Conservation (phyloP, 495 filamentous ascomycete genomes). For the Penicillium tannophilum region DNA sequence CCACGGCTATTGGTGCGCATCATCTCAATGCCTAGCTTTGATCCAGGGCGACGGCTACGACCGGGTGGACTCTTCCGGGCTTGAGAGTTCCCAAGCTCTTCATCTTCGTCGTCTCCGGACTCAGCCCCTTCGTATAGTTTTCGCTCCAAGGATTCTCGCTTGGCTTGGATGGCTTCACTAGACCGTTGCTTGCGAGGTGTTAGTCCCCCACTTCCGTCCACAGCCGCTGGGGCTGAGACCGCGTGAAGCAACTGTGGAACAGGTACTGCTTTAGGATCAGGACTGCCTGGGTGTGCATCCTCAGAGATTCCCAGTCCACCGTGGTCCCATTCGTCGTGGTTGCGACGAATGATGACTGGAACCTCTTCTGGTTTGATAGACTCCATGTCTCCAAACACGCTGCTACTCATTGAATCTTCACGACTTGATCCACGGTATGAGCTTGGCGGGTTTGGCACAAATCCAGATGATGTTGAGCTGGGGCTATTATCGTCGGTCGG, state of each 20-base stretch:
- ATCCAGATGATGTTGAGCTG: conserved; percentile 77
- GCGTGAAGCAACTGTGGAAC: conserved; percentile 61
- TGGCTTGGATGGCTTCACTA: conserved; percentile 75
- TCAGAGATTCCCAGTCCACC: conserved; percentile 73
- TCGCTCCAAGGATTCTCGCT: conserved; percentile 74
- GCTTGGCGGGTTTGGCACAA: conserved; percentile 65
- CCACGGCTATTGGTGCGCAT: conserved; percentile 92
- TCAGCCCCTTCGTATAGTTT: conserved; percentile 76
- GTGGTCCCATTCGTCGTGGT: conserved; percentile 64
- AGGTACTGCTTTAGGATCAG: conserved; percentile 37
- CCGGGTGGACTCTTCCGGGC: conserved; percentile 60
- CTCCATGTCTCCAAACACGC: conserved; percentile 82
- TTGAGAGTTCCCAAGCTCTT: conserved; percentile 70
- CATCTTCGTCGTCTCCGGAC: conserved; percentile 91
- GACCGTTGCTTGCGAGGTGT: conserved; percentile 69
- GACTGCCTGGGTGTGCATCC: conserved; percentile 30
- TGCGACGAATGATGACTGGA: conserved; percentile 71
- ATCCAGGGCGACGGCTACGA: conserved; percentile 57
- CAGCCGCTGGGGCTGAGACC: conserved; percentile 66
- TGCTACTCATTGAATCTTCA: conserved; percentile 84
- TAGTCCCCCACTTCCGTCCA: conserved; percentile 50
- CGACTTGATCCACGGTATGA: conserved; percentile 77
- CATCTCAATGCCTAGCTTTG: conserved; percentile 91
- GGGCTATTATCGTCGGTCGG: conserved; percentile 75
- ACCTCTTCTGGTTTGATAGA: conserved; percentile 77